Conservation (phyloP, 495 filamentous ascomycete species). For the Penicillium paxilli region DNA sequence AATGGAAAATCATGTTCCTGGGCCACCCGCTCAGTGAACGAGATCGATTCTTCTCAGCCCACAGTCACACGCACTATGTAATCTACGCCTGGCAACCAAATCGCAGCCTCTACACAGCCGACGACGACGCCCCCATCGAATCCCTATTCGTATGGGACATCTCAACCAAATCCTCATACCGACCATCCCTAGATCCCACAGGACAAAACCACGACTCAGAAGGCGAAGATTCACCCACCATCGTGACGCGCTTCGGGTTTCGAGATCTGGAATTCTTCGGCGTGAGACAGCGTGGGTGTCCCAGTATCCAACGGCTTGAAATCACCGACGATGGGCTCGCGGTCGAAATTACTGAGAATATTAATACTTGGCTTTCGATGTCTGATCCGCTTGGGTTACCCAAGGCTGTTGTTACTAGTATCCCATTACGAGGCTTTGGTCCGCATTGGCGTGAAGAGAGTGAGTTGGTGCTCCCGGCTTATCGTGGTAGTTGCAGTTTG, state of each 20-base stretch:
- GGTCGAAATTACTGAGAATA: slow-evolving; percentile 50
- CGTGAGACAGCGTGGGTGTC: slow-evolving; percentile 57
- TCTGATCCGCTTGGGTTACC: slow-evolving; percentile 11
- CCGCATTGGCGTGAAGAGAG: slow-evolving; percentile 51
- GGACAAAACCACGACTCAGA: slow-evolving; percentile 34
- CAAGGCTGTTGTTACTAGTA: slow-evolving; percentile 49
- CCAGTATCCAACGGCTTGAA: slow-evolving; percentile 51
- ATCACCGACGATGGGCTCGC: slow-evolving; percentile 48
- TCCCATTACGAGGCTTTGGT: slow-evolving; percentile 54
- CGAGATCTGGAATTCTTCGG: slow-evolving; percentile 56
- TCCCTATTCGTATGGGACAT: slow-evolving; percentile 70
- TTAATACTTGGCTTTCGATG: slow-evolving; percentile 46
- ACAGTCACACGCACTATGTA: slow-evolving; percentile 63
- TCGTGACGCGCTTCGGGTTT: slow-evolving; percentile 58
- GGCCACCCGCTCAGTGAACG: slow-evolving; percentile 59
- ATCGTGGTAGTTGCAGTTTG: slow-evolving; percentile 34
- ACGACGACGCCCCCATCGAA: slow-evolving; percentile 61
- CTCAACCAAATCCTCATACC: slow-evolving; percentile 52
- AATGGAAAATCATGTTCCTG: slow-evolving; percentile 67
- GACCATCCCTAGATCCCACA: slow-evolving; percentile 55
- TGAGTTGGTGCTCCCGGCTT: slow-evolving; percentile 43
- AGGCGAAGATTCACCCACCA: slow-evolving; percentile 43
- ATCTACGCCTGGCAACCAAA: slow-evolving; percentile 69
- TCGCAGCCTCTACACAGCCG: slow-evolving; percentile 53
- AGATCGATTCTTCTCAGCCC: slow-evolving; percentile 66